Evolutionary conservation across 768 basidiomycete genomes (phyloP).

Genomic region (Suillus variegatus): DNA sequence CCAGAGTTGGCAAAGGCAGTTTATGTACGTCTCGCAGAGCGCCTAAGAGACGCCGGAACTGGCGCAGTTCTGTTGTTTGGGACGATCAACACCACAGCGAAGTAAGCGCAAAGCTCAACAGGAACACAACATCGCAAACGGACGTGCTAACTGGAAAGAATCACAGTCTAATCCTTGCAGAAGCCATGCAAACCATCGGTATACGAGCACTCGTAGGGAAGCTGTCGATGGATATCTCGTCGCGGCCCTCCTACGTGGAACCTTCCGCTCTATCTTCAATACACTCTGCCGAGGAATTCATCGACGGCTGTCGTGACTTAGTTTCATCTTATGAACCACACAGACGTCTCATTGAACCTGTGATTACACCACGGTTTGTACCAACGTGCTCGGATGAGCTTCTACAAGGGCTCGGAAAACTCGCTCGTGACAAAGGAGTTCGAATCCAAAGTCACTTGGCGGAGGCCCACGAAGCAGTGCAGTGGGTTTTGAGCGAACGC

Average conservation of each 20-base stretch:
- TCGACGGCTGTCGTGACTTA: constrained; percentile 47
- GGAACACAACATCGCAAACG: not conserved
- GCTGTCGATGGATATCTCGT: constrained; percentile 85
- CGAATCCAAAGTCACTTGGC: constrained; percentile 83
- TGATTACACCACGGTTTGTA: constrained; percentile 87
- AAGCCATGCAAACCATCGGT: constrained; percentile 69
- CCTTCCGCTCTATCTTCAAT: constrained; percentile 51
- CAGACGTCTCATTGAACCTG: constrained; percentile 67
- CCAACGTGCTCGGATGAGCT: constrained; percentile 83
- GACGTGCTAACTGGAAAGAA: not conserved
- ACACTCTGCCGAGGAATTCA: constrained; percentile 55
- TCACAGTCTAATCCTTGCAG: constrained; percentile 73
- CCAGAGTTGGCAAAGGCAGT: constrained; percentile 61
- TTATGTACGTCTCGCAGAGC: constrained; percentile 62
- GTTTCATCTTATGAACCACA: constrained; percentile 43
- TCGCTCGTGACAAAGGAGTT: constrained; percentile 48
- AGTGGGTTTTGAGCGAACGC: constrained; percentile 64
- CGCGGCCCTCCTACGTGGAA: constrained; percentile 72
- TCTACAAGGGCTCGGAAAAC: constrained; percentile 57
- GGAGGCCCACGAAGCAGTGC: constrained; percentile 75
- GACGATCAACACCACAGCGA: constrained; percentile 79
- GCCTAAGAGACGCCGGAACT: constrained; percentile 76
- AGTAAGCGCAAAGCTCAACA: constrained; percentile 48
- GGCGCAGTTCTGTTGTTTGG: constrained; percentile 80
- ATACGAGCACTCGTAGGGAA: constrained; percentile 87